Evolutionary conservation across 257 asterid species (phyloP), one percentile per base, ranked within the genome.

Genomic region (Salvia hispanica): DNA sequence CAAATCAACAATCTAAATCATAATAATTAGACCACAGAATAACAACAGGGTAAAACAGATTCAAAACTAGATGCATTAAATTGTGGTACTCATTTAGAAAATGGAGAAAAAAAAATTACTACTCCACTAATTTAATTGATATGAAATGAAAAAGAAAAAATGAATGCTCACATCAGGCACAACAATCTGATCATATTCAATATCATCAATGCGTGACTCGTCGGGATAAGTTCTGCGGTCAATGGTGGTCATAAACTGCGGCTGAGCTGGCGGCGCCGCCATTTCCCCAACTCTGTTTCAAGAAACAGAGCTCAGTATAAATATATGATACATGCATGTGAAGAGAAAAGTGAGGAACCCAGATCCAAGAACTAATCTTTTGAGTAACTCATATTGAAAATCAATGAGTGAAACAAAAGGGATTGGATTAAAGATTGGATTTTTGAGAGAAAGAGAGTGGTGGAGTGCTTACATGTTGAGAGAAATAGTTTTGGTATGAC

Each of bases 101-200:
- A 25, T 25, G 31, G 31, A 25, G 2, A 9, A 1, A 15, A 39
- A 67, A 60, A 15, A n/a, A n/a, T n/a, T n/a, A n/a, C n/a, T n/a
- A n/a, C n/a, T n/a, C n/a, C n/a, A n/a, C n/a, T 13, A 9, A 34
- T 44, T 1, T 0, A 59, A 54, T 34, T 46, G 66, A 66, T 74
- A 72, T 42, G 14, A 7, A 37, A 7, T 9, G 37, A 46, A 37
- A 9, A 2, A 2, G 13, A 61, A 33, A 61, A 33, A 50, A 31
- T 44, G 43, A 25, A 62, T 11, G 63, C 95, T 81, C 74, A 90
- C 99, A 52, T 90, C 94, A 14, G 99, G 80, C 3, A 93, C 96
- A 37, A 86, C 91, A 80, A 93, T 90, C 78, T 90, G 97, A 66
- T 88, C 86, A 64, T 85, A 85, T 61, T 93, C 99, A 62, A 86